Evolutionary conservation across 2,329 filamentous ascomycete species (phyloP), one percentile per base, ranked within the genome.

Genomic region (Colletotrichum karsti): DNA sequence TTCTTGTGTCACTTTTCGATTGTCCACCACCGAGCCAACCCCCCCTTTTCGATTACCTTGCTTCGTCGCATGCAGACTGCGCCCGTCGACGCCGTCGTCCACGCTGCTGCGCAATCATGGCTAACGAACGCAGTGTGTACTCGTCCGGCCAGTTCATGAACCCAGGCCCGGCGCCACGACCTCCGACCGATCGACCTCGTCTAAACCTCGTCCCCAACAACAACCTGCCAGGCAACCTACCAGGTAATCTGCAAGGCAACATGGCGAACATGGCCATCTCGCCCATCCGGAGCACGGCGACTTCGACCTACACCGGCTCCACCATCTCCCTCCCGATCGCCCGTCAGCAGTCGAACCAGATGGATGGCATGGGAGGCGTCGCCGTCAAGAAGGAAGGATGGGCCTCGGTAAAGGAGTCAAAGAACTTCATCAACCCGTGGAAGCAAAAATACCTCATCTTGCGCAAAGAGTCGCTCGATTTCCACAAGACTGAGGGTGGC

Each of bases 381-480:
- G 88, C 90, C 10, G 85, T 95, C 72, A 91, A 94, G 81, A 95
- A 94, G 79, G 91, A 95, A 76, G 93, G 93, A 67, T 93, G 89
- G 86, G 93, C 93, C 37, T 91, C 91, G 63, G 92, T 95, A 78
- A 98, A 98, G 84, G 96, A 98, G 80, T 95, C 95, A 81, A 90
- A 90, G 84, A 90, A 93, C 83, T 89, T 97, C 75, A 90, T 98
- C 82, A 90, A 91, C 75, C 87, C 87, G 2, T 97, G 93, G 95
- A 96, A 95, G 77, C 92, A 96, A 79, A 94, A 95, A 77, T 98
- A 93, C 79, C 85, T 99, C 63, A 93, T 98, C 68, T 84, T 99
- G 72, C 92, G 95, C 77, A 97, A 98, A 79, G 95, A 95, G 76
- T 92, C 94, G 67, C 88, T 99, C 44, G 96, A 98, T 76, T 98